Percentiles rank a stretch among this genome's conserved stretches.
These are phyloP conservation scores for Chamaecrista fasciculata DNA, from an alignment of 306 rosid genomes.

Conservation along the genomic window DNA sequence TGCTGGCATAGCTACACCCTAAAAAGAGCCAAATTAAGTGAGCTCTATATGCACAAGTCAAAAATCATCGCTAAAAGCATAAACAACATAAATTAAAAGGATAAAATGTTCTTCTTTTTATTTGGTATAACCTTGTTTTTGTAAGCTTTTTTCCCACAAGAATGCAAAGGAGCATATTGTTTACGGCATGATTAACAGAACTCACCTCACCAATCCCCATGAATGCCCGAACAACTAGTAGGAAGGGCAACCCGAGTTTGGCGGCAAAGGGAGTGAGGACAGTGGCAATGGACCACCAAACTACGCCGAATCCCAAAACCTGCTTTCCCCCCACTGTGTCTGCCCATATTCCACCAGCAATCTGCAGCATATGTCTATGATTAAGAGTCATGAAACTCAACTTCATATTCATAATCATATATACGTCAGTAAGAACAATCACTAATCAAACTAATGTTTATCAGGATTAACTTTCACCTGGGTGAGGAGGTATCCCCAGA, in stretches of 20 bases:
- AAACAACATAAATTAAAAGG: slow-evolving; percentile 14
- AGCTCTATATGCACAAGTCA: slow-evolving; percentile 22
- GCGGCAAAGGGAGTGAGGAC: slow-evolving; percentile 90
- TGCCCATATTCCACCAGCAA: slow-evolving; percentile 99
- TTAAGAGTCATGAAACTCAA: slow-evolving; percentile 26
- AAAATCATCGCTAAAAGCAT: slow-evolving; percentile 23
- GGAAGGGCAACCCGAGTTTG: slow-evolving; percentile 85
- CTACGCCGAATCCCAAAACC: slow-evolving; percentile 85
- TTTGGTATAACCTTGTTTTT: background rate
- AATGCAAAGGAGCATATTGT: slow-evolving; percentile 3
- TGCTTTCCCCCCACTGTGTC: slow-evolving; percentile 93
- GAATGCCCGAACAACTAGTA: slow-evolving; percentile 85
- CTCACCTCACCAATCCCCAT: slow-evolving; percentile 99
- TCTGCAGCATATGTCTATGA: slow-evolving; percentile 51
- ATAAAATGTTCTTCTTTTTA: slow-evolving; percentile 10
- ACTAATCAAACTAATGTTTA: background rate
- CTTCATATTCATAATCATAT: slow-evolving; percentile 8
- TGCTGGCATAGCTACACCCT: slow-evolving; percentile 99
- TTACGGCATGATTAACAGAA: slow-evolving; percentile 17
- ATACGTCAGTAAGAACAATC: slow-evolving; percentile 13
- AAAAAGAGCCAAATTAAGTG: slow-evolving; percentile 31
- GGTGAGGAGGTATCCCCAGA: slow-evolving; percentile 99
- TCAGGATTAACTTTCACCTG: slow-evolving; percentile 54
- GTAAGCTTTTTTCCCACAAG: slow-evolving; percentile 20
- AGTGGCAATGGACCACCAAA: slow-evolving; percentile 97